Evolutionary conservation across 1,284 basidiomycete species (phyloP), one percentile per base, ranked within the genome.

Genomic region (Ustilago hordei): DNA sequence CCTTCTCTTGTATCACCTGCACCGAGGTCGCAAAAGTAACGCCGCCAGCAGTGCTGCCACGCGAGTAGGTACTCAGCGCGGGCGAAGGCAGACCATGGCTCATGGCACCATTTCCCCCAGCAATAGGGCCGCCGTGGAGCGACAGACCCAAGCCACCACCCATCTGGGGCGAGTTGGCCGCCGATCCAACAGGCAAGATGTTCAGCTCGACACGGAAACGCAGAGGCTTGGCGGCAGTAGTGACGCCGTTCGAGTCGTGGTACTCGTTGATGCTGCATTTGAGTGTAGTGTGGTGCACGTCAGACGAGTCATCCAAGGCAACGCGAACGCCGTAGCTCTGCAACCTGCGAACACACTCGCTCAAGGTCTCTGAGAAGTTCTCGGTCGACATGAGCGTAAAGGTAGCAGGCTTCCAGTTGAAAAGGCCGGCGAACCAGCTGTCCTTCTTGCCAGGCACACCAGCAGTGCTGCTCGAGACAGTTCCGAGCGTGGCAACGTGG

Each of bases 361-460:
- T 84, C 35, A 92, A 90, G 12, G 93, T 93, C 41, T 89, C 88
- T 8, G 87, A 85, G 54, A 91, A 86, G 74, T 91, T 92, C 89
- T 82, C 79, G 17, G 69, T 72, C 31, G 82, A 82, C 78, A 82
- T 78, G 58, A 85, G 78, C 23, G 74, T 78, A 85, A 91, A 91
- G 15, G 88, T 89, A 17, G 90, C 88, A 0, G 93, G 91, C 82
- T 92, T 93, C 88, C 93, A 92, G 83, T 91, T 92, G 90, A 98
- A 96, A 54, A 97, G 89, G 74, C 92, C 93, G 60, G 91, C 91
- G 78, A 98, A 91, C 95, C 95, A 98, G 65, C 90, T 91, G 55
- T 92, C 90, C 85, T 92, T 93, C 74, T 75, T 75, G n/a, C 73
- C 64, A 8, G 73, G 73, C 32, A 61, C 69, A 3, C 41, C 47